These are phyloP conservation scores for Aspergillus sp. DNA, from an alignment of 2,329 filamentous ascomycete species.

Conservation along the genomic window DNA sequence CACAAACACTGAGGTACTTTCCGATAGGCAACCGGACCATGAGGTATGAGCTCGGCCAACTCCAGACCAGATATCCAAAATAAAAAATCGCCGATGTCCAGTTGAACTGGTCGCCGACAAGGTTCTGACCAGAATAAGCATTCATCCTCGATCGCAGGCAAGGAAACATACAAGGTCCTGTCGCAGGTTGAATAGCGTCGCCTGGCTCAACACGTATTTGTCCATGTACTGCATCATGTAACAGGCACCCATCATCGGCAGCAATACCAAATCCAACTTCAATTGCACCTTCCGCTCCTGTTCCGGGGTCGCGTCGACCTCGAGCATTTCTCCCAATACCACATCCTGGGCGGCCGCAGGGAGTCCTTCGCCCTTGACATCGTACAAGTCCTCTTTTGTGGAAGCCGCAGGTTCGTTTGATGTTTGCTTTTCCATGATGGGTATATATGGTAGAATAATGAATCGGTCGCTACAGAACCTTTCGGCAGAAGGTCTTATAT, in stretches of 20 bases:
- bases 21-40: slow-evolving; percentile 28
- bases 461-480: background rate
- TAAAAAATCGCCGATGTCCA: slow-evolving; percentile 29
- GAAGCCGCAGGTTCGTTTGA: background rate
- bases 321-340: slow-evolving; percentile 20
- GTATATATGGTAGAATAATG: too few species aligned
- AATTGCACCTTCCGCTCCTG: slow-evolving; percentile 18
- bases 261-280: slow-evolving; percentile 22
- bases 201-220: slow-evolving; percentile 25
- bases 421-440: slow-evolving; percentile 15
- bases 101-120: slow-evolving; percentile 22
- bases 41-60: slow-evolving; percentile 34
- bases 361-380: slow-evolving; percentile 10
- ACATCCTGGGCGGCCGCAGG: slow-evolving; percentile 16
- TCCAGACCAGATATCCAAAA: slow-evolving; percentile 31
- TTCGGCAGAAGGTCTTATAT: background rate
- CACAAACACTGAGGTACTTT: slow-evolving; percentile 22
- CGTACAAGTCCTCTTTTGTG: slow-evolving; percentile 9
- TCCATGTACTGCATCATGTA: slow-evolving; percentile 27
- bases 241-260: slow-evolving; percentile 22
- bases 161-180: slow-evolving; percentile 14
- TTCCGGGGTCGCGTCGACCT: slow-evolving; percentile 16
- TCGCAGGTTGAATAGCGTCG: slow-evolving; percentile 21
- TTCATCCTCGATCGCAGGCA: background rate
- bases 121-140: slow-evolving; percentile 11